A percentile compares a stretch with the other conserved stretches of the same genome.
Evolutionary conservation across 2,329 filamentous ascomycete species (phyloP).

Genomic region (Ambrosiella xylebori): DNA sequence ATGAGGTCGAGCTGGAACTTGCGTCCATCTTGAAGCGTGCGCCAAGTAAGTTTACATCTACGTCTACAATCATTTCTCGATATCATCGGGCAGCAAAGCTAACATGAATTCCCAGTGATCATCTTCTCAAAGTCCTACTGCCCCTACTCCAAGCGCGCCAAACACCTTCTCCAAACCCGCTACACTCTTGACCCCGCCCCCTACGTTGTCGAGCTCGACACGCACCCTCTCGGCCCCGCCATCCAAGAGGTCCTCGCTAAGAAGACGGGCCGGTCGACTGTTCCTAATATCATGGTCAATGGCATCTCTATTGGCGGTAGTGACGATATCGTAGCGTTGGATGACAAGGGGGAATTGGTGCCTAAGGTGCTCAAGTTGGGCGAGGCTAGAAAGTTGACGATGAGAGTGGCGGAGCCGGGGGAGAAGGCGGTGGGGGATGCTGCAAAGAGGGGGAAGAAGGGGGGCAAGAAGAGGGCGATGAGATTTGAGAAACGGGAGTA

Average conservation of each 20-base stretch:
- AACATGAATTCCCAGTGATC: conserved; percentile 42
- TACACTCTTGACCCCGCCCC: conserved; percentile 72
- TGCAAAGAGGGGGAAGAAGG: background rate
- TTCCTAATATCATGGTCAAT: conserved; percentile 82
- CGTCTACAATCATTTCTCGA: background rate
- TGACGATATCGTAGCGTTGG: conserved; percentile 64
- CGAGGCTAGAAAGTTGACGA: conserved; percentile 23
- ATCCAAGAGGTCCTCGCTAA: conserved; percentile 56
- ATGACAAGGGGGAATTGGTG: conserved; percentile 47
- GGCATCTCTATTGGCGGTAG: conserved; percentile 79
- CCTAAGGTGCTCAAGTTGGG: conserved; percentile 58
- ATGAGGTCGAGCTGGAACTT: conserved; percentile 52
- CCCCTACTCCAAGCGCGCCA: conserved; percentile 69
- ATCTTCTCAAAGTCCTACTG: conserved; percentile 96
- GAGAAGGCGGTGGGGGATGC: background rate
- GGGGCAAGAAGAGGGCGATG: background rate
- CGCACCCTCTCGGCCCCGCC: conserved; percentile 53
- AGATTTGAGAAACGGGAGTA: background rate
- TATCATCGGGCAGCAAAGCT: conserved; percentile 6
- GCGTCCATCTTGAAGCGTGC: conserved; percentile 67
- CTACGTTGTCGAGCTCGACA: conserved; percentile 78
- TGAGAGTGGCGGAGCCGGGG: conserved; percentile 7
- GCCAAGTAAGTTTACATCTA: conserved; percentile 43
- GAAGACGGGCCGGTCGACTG: conserved; percentile 66
- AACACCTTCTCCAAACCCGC: conserved; percentile 64